These are phyloP conservation scores for Ambispora gerdemannii DNA, from an alignment of 192 early-diverging fungal genomes.

Conservation along the genomic window DNA sequence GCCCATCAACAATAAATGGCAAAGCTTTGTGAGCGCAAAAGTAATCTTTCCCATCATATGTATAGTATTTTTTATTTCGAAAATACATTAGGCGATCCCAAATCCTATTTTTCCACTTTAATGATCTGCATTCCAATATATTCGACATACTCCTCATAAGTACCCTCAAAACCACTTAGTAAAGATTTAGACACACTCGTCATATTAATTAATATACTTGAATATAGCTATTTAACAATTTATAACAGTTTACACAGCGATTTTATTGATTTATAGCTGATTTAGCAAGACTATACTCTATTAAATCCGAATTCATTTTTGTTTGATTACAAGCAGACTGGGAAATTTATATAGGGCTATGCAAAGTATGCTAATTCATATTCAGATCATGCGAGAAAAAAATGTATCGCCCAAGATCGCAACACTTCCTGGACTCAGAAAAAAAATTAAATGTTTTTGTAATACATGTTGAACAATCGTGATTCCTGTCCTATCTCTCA, in stretches of 20 bases:
- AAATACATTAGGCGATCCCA: constrained; percentile 16
- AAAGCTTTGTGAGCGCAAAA: neutral
- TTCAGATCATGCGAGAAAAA: neutral
- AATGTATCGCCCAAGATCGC: neutral
- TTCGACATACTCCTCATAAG: constrained; percentile 17
- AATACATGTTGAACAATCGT: no score
- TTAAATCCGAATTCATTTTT: neutral
- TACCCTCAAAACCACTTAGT: constrained; percentile 13
- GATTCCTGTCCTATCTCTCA: no score
- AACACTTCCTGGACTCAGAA: neutral
- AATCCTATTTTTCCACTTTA: constrained; percentile 7
- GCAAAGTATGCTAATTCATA: neutral
- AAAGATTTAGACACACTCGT: constrained; percentile 1
- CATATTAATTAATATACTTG: constrained; percentile 9
- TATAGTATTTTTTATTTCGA: constrained; percentile 20
- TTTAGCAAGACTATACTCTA: neutral
- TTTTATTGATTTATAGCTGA: constrained; percentile 2
- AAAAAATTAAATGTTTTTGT: no score
- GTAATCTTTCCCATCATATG: constrained; percentile 13
- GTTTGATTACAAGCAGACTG: neutral
- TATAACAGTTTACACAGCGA: no score
- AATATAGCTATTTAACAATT: constrained; percentile 2
- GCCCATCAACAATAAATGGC: constrained; percentile 3
- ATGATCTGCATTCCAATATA: neutral
- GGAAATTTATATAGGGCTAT: neutral